Base-by-base conservation (phyloP, 768 basidiomycete species). In the Mycena capillaripes region DNA sequence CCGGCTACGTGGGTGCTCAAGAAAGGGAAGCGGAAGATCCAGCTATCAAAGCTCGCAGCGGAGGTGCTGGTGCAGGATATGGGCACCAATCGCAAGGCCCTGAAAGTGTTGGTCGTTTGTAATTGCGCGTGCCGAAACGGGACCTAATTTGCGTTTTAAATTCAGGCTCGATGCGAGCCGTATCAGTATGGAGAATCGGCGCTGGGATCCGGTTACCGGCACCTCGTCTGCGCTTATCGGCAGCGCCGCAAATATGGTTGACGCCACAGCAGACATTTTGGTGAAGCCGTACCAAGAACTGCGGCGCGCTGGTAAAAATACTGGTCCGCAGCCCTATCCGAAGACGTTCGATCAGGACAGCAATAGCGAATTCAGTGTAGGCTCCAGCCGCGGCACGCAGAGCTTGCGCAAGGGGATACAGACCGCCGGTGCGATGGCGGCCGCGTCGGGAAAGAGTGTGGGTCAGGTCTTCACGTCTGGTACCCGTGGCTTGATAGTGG, bases 391-490 rank as follows among this genome's bases (percentile, higher is more conserved):
- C 38, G n/a, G n/a, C 21, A 50, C n/a, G 19, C 27, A 10, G 12
- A n/a, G n/a, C n/a, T 14, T 19, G 32, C 0, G 21, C 46, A 68
- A 64, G 25, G 73, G 62, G 17, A 42, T 71, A 27, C 30, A 52
- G 0, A 75, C 73, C 4, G 73, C 73, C 10, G 73, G 73, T 2
- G 83, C 48, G 78, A 85, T 36, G 81, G 80, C 29, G 77, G 81
- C 16, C 81, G 86, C 76, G 76, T 86, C 74, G 58, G 77, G 53
- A 80, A 86, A 74, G 69, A 86, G 61, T 81, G 6, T 68, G 27
- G 72, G 59, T 30, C 1, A 36, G 25, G 6, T 76, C 36, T 19
- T 74, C 4, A 48, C 38, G n/a, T 1, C 81, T 81, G 44, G 81
- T 83, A 4, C 72, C 77, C 70, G 83, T 82, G 79, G 59, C 79